phyloP scores from a whole-genome alignment of 2,329 filamentous ascomycete genomes.

The Fragosphaeria purpurea region DNA sequence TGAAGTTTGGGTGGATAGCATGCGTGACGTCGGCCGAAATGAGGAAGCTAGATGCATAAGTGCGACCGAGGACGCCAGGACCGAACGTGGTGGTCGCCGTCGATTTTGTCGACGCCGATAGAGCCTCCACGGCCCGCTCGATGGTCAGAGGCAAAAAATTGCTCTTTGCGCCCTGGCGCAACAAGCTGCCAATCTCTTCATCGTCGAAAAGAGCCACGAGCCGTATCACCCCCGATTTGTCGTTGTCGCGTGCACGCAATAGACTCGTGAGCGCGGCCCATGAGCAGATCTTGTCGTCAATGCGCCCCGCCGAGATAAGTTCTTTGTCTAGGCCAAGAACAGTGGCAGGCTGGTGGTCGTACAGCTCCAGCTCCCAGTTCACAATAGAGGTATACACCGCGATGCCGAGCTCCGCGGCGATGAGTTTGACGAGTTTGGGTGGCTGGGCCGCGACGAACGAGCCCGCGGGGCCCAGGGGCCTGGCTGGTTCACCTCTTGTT shows the following conservation, averaged over 20 bases:
- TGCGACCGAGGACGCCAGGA: constrained; percentile 61
- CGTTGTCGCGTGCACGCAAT: constrained; percentile 51
- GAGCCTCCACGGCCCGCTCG: constrained; percentile 67
- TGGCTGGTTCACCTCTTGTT: too few species aligned
- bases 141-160: constrained; percentile 80
- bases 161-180: constrained; percentile 79
- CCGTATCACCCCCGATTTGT: constrained; percentile 63
- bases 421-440: constrained; percentile 71
- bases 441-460: constrained; percentile 80
- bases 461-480: constrained; percentile 46
- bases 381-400: constrained; percentile 64
- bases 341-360: constrained; percentile 76
- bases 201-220: constrained; percentile 92
- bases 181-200: constrained; percentile 86
- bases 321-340: constrained; percentile 81
- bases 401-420: constrained; percentile 68
- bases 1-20: constrained; percentile 90
- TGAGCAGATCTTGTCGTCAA: constrained; percentile 96
- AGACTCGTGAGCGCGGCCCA: constrained; percentile 84
- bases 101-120: constrained; percentile 35
- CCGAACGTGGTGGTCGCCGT: constrained; percentile 23
- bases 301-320: constrained; percentile 88
- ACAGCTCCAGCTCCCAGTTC: constrained; percentile 96
- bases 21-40: constrained; percentile 90
- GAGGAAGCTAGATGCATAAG: constrained; percentile 85